Percentiles rank a stretch among this genome's conserved stretches.
These are phyloP conservation scores for Cynara cardunculus DNA, from an alignment of 129 eudicot genomes.

Conservation along the genomic window DNA sequence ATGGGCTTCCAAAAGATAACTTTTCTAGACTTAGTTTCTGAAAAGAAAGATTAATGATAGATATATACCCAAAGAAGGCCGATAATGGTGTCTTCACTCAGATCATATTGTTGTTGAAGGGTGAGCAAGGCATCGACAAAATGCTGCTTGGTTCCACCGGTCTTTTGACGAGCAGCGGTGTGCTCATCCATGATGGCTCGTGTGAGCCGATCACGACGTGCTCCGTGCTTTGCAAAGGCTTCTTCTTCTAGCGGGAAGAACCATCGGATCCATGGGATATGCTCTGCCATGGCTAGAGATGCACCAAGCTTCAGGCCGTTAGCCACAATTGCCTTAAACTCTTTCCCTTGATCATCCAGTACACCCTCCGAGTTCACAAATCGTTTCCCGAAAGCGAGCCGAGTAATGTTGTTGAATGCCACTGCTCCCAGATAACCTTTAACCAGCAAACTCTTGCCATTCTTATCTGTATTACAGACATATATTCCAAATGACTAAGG, in stretches of 20 bases:
- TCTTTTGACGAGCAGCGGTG: slow-evolving; percentile 49
- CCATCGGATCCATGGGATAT: slow-evolving; percentile 74
- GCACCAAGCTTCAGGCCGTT: slow-evolving; percentile 60
- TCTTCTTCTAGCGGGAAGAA: slow-evolving; percentile 58
- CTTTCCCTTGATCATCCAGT: slow-evolving; percentile 63
- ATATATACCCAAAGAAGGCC: slow-evolving; percentile 73
- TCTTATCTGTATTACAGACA: slow-evolving; percentile 26
- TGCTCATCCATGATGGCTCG: slow-evolving; percentile 73
- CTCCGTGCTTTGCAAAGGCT: slow-evolving; percentile 51
- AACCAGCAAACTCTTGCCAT: slow-evolving; percentile 46
- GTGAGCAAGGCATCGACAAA: slow-evolving; percentile 73
- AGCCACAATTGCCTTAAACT: slow-evolving; percentile 52
- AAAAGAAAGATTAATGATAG: too few relatives aligned
- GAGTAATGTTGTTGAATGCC: slow-evolving; percentile 70
- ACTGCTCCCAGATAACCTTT: slow-evolving; percentile 54
- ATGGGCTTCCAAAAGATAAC: too few relatives aligned
- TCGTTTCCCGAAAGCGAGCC: slow-evolving; percentile 69
- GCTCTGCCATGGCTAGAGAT: slow-evolving; percentile 59
- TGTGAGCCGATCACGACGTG: slow-evolving; percentile 54
- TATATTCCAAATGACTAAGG: neutral
- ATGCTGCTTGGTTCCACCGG: slow-evolving; percentile 57
- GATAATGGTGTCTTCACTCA: slow-evolving; percentile 70
- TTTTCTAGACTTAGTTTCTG: too few relatives aligned
- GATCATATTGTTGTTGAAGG: slow-evolving; percentile 55
- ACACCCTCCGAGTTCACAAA: slow-evolving; percentile 56